Evolutionary conservation across 2,329 filamentous ascomycete species (phyloP).

Genomic region (Trichoderma arundinaceum): DNA sequence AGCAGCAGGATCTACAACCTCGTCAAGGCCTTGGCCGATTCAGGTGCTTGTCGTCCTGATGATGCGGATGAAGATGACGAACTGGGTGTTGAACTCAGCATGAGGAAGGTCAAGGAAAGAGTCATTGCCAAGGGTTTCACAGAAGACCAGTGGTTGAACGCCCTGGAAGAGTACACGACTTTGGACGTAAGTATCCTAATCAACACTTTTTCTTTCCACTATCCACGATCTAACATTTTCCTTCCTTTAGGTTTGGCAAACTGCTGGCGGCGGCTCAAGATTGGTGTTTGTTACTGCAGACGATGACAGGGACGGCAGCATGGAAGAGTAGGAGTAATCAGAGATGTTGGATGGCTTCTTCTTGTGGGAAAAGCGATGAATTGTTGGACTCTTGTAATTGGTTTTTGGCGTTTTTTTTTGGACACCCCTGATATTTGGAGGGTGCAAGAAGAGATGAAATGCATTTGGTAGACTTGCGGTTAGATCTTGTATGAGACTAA

Average conservation of each 20-base stretch:
- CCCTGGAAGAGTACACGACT: constrained; percentile 86
- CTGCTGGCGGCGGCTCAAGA: constrained; percentile 70
- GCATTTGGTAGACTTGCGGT: constrained; percentile 29
- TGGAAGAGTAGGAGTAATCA: constrained; percentile 46
- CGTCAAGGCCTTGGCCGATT: constrained; percentile 85
- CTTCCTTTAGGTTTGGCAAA: constrained; percentile 73
- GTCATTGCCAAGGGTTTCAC: constrained; percentile 97
- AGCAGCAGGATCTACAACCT: constrained; percentile 94
- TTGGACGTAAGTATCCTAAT: constrained; percentile 75
- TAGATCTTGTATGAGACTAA: constrained; percentile 23
- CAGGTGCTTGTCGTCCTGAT: constrained; percentile 81
- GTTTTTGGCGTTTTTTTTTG: constrained; percentile 42
- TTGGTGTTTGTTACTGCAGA: constrained; percentile 71
- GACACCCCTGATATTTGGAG: constrained; percentile 30
- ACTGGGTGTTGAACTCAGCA: constrained; percentile 72
- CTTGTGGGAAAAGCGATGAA: constrained; percentile 20
- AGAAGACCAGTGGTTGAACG: constrained; percentile 84
- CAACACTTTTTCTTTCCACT: not conserved
- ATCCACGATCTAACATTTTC: not conserved
- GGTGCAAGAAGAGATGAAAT: constrained; percentile 16
- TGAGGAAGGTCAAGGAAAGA: constrained; percentile 86
- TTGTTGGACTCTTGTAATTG: constrained; percentile 34
- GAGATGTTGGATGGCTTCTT: not conserved
- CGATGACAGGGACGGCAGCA: constrained; percentile 56
- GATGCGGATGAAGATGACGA: constrained; percentile 61